Conservation (phyloP, 148 eudicot genomes). For the Salicornia ramosissima region DNA sequence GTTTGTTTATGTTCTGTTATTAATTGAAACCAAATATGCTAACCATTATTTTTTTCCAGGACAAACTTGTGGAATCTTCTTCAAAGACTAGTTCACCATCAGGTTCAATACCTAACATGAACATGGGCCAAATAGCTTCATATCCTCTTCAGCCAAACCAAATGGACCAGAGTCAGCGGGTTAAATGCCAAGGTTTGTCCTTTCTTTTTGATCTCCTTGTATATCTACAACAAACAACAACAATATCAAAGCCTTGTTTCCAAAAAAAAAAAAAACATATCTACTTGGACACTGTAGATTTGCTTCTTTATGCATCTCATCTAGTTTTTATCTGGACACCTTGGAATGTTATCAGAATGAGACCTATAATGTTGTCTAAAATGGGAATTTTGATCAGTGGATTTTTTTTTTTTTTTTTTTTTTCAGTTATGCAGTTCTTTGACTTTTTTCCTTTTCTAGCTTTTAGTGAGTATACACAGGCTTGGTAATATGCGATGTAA, state of each 20-base stretch:
- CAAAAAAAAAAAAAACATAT: too few relatives aligned
- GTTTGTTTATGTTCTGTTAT: not conserved
- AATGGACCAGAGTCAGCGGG: constrained; percentile 38
- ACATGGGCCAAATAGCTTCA: constrained; percentile 29
- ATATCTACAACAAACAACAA: too few relatives aligned
- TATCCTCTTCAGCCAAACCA: constrained; percentile 49
- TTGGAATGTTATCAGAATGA: too few relatives aligned
- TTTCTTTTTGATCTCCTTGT: not conserved
- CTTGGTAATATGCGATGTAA: too few relatives aligned
- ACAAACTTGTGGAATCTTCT: constrained; percentile 55
- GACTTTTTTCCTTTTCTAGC: not conserved
- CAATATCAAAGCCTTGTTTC: too few relatives aligned
- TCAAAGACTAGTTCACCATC: constrained; percentile 46
- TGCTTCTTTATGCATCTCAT: not conserved
- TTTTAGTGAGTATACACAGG: not conserved
- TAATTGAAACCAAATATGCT: constrained; percentile 18
- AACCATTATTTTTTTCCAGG: constrained; percentile 46
- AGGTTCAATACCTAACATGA: constrained; percentile 35
- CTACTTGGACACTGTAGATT: not conserved
- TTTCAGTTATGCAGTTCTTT: too few relatives aligned
- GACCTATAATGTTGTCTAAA: too few relatives aligned
- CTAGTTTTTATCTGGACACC: not conserved
- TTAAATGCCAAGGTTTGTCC: constrained; percentile 31
- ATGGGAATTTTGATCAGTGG: too few relatives aligned
- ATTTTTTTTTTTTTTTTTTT: too few relatives aligned